Conservation (phyloP, 2,329 filamentous ascomycete species). For the Aspergillus sp. region DNA sequence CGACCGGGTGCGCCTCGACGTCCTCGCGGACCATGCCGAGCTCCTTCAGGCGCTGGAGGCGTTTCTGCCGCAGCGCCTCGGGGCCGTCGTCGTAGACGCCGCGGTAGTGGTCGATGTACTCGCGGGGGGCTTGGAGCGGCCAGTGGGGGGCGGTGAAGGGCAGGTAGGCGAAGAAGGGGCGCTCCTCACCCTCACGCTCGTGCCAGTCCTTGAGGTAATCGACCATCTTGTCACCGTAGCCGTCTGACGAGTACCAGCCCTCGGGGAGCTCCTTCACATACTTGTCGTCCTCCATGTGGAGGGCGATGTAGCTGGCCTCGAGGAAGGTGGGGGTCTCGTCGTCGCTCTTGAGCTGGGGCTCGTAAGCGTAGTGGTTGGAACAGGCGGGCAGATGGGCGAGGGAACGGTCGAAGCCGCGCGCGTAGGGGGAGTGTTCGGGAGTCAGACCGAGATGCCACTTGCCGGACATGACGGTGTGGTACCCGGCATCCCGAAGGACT, state of each 20-base stretch:
- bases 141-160: constrained; percentile 64
- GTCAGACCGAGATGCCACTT: constrained; percentile 64
- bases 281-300: constrained; percentile 46
- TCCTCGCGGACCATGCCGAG: constrained; percentile 54
- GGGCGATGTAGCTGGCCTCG: constrained; percentile 41
- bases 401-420: constrained; percentile 58
- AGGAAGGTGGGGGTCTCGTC: constrained; percentile 43
- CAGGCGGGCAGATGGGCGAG: constrained; percentile 62
- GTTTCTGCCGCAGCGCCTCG: constrained; percentile 52
- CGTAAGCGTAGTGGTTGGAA: constrained; percentile 57
- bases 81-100: constrained; percentile 62
- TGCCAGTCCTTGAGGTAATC: constrained; percentile 51
- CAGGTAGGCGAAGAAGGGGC: constrained; percentile 59
- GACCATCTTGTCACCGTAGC: constrained; percentile 53
- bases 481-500: constrained; percentile 57
- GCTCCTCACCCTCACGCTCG: constrained; percentile 30
- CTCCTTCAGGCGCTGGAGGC: constrained; percentile 55
- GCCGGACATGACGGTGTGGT: constrained; percentile 59
- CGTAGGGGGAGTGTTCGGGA: constrained; percentile 54
- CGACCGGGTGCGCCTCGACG: constrained; percentile 37
- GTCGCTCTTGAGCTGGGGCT: constrained; percentile 41
- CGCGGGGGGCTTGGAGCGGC: constrained; percentile 59
- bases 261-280: constrained; percentile 48
- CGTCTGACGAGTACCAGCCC: constrained; percentile 54
- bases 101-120: constrained; percentile 56